Evolutionary conservation across 2,329 filamentous ascomycete genomes (phyloP).

Genomic region (Scytalidium lignicola): DNA sequence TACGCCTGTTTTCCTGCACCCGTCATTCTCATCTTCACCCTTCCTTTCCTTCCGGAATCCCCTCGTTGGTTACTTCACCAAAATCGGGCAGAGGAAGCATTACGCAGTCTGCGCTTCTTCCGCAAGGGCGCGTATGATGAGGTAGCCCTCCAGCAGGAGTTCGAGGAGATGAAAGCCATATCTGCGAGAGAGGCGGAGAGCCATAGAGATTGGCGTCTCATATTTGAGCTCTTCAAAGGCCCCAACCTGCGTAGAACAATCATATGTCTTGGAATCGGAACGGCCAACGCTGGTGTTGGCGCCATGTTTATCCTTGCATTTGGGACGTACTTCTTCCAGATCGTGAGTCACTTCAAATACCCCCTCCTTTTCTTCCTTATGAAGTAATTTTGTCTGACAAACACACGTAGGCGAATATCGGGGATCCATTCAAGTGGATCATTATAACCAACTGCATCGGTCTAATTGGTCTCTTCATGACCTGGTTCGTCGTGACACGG

Average conservation of each 20-base stretch:
- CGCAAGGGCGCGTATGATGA: not conserved
- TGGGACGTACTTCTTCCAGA: slow-evolving; percentile 55
- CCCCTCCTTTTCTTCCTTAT: too few relatives aligned
- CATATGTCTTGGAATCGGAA: slow-evolving; percentile 40
- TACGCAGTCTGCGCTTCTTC: not conserved
- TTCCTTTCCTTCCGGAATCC: slow-evolving; percentile 1
- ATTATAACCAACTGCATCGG: slow-evolving; percentile 31
- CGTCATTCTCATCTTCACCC: not conserved
- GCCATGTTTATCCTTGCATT: slow-evolving; percentile 51
- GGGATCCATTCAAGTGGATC: slow-evolving; percentile 30
- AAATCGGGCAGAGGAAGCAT: not conserved
- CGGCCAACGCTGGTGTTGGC: slow-evolving; percentile 46
- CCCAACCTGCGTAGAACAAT: slow-evolving; percentile 45
- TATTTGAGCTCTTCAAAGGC: slow-evolving; percentile 43
- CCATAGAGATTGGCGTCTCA: slow-evolving; percentile 18
- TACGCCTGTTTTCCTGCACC: not conserved
- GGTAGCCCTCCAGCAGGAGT: not conserved
- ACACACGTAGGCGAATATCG: too few relatives aligned
- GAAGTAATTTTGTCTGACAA: too few relatives aligned
- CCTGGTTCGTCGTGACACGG: slow-evolving; percentile 45
- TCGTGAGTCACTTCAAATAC: slow-evolving; percentile 49
- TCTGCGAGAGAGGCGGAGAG: not conserved
- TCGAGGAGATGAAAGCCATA: not conserved
- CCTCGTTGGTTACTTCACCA: not conserved
- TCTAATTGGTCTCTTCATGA: slow-evolving; percentile 29